Base-by-base conservation (phyloP, 345 rosid genomes). In the Litchi chinensis region DNA sequence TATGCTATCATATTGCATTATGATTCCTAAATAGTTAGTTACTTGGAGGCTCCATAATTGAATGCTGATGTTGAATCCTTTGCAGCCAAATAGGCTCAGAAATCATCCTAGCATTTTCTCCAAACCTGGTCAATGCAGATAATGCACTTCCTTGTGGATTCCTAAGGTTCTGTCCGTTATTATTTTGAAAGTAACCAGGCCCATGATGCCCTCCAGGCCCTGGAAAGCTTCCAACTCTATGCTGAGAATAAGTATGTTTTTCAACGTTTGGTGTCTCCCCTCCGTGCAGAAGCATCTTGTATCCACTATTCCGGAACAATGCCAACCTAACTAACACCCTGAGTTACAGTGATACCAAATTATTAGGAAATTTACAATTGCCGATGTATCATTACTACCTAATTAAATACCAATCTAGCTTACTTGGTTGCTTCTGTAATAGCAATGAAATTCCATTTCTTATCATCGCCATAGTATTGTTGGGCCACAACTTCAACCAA, bases 261-360 rank as follows among this genome's bases (percentile, higher is more conserved):
- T 87, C 96, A 41, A 79, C 82, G 79, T 92, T 94, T 77, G 89
- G 89, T 60, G 89, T 91, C 83, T 90, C 94, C 24, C 98, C 98
- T 26, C 99, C 98, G 71, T 93, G 94, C 72, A 94, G 89, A 87
- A 94, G 93, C 98, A 97, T 94, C 90, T 83, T 93, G 83, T 92
- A 97, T 54, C 98, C 97, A 62, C 93, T 85, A 76, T 88, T 83
- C 63, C 83, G 86, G 77, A 94, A 91, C 87, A 89, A 76, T 32
- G 95, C 93, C 85, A 94, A 84, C 80, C 98, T 88, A 68, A 88
- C 81, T 4, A 88, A 59, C 64, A 93, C 89, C 93, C 98, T 97
- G 89, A 21, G 73, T 77, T 63, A 74, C 69, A 82, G 59, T n/a
- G 18, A 76, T 76, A 54, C 6, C 67, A 22, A 80, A 21, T 77